Percentiles rank a stretch among this genome's conserved stretches.
phyloP scores from a whole-genome alignment of 2,329 filamentous ascomycete genomes.

The Calonectria henricotiae region DNA sequence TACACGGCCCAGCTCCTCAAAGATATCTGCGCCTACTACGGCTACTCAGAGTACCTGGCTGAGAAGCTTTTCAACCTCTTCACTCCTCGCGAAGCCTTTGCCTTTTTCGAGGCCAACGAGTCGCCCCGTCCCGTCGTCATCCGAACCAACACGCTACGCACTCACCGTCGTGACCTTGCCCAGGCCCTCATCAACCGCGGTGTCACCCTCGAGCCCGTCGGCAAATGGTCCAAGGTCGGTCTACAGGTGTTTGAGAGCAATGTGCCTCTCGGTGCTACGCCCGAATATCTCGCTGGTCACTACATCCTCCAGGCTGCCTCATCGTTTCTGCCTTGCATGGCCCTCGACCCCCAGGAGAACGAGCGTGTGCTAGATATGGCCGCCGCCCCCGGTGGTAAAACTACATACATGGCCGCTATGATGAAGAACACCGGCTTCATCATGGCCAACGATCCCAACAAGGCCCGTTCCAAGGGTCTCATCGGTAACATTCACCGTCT shows the following conservation, averaged over 20 bases:
- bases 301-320: constrained; percentile 98
- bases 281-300: constrained; percentile 96
- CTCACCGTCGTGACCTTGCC: constrained; percentile 84
- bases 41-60: constrained; percentile 94
- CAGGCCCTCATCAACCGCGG: constrained; percentile 96
- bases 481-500: constrained; percentile 98
- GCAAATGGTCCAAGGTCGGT: constrained; percentile 99
- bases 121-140: constrained; percentile 94
- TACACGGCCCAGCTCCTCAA: constrained; percentile 90
- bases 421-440: constrained; percentile 97
- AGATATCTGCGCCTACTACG: constrained; percentile 97
- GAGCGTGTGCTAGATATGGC: constrained; percentile 96
- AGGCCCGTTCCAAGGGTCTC: constrained; percentile 92
- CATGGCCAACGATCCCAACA: constrained; percentile 97
- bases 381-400: constrained; percentile 95
- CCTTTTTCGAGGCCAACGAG: constrained; percentile 99
- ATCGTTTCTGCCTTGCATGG: constrained; percentile 98
- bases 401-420: constrained; percentile 94
- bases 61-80: constrained; percentile 97
- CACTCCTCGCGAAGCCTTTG: constrained; percentile 92
- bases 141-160: constrained; percentile 94
- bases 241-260: constrained; percentile 95
- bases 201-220: constrained; percentile 95
- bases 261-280: constrained; percentile 90
- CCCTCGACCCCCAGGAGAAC: constrained; percentile 91